phyloP scores from a whole-genome alignment of 129 eudicot species.

The Tagetes erecta region DNA sequence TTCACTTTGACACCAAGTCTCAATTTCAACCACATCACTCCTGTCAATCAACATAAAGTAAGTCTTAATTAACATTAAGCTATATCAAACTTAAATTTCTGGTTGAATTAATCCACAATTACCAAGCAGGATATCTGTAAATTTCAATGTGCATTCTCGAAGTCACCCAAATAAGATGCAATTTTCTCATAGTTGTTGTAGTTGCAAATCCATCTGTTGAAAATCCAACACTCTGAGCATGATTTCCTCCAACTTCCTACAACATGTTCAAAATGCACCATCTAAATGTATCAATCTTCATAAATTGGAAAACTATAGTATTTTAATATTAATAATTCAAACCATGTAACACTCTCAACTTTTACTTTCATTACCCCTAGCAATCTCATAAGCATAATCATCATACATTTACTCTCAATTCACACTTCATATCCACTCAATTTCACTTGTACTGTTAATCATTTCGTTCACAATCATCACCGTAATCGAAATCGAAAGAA shows the following conservation, averaged over 20 bases:
- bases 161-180: conserved; percentile 97
- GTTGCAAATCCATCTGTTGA: conserved; percentile 98
- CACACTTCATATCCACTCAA: too few species aligned
- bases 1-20: conserved; percentile 98
- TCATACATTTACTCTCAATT: too few species aligned
- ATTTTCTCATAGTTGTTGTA: conserved; percentile 79
- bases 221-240: conserved; percentile 95
- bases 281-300: not conserved
- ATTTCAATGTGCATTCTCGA: conserved; percentile 97
- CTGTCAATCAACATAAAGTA: conserved; percentile 35
- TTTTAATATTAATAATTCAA: too few species aligned
- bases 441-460: too few species aligned
- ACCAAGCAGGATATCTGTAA: conserved; percentile 94
- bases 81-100: not conserved
- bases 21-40: conserved; percentile 93
- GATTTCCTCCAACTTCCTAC: conserved; percentile 96
- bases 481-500: too few species aligned
- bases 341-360: too few species aligned
- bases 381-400: too few species aligned
- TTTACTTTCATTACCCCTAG: too few species aligned
- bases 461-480: too few species aligned
- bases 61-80: not conserved
- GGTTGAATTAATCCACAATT: conserved; percentile 2
- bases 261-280: conserved; percentile 14
- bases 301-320: not conserved